Conservation (phyloP, 1,284 basidiomycete genomes). For the Chalciporus piperatoides region DNA sequence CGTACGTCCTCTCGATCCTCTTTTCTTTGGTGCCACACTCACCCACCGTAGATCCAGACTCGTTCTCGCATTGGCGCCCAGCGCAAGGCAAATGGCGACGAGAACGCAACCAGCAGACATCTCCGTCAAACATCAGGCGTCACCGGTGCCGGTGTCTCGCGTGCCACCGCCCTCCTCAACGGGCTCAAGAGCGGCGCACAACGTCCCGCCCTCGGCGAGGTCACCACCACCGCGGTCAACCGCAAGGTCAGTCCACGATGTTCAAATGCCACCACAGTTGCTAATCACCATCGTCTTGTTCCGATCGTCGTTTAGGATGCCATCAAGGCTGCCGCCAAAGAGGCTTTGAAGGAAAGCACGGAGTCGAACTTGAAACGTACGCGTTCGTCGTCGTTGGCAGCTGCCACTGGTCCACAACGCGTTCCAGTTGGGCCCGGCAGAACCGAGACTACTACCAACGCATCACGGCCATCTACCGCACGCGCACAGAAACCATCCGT, state of each 20-base stretch:
- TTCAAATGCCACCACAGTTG: constrained; percentile 2
- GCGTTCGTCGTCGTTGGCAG: constrained; percentile 57
- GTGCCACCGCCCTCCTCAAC: constrained; percentile 49
- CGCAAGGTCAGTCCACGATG: constrained; percentile 53
- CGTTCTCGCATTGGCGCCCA: constrained; percentile 42
- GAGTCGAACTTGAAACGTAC: constrained; percentile 59
- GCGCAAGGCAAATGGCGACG: constrained; percentile 63
- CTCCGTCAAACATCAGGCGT: constrained; percentile 54
- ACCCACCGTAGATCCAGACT: constrained; percentile 28
- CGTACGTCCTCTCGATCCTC: constrained; percentile 37
- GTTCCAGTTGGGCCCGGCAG: constrained; percentile 60
- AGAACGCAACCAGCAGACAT: constrained; percentile 68
- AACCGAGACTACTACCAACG: constrained; percentile 39
- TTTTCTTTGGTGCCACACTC: neutral
- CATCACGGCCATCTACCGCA: constrained; percentile 36
- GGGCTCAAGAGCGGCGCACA: constrained; percentile 44
- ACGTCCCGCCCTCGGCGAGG: constrained; percentile 67
- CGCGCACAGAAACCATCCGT: constrained; percentile 35
- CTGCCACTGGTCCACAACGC: constrained; percentile 56
- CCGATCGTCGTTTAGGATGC: constrained; percentile 23
- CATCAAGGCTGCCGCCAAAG: constrained; percentile 29
- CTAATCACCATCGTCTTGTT: constrained; percentile 16
- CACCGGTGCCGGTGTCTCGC: constrained; percentile 42
- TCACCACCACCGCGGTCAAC: constrained; percentile 67
- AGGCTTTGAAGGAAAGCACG: constrained; percentile 46